Conservation (phyloP, 345 rosid species). For the Rhodamnia rubescens region DNA sequence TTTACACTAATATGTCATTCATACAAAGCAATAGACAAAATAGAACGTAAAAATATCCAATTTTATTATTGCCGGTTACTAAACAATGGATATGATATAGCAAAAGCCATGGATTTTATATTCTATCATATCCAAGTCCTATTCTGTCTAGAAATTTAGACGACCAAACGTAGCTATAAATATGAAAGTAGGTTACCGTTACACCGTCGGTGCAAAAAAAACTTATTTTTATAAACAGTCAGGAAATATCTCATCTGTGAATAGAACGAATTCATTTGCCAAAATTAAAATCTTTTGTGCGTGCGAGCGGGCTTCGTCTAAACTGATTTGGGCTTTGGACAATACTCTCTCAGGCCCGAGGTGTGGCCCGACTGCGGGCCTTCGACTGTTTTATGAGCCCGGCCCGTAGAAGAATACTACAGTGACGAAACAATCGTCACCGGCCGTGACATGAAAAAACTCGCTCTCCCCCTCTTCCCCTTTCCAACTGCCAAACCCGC, state of each 20-base stretch:
- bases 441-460: neutral
- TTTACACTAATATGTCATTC: no score
- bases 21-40: no score
- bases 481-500: conserved; percentile 2
- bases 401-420: neutral
- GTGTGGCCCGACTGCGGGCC: neutral
- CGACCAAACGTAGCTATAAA: no score
- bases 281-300: neutral
- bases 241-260: neutral
- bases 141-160: no score
- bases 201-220: neutral
- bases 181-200: neutral
- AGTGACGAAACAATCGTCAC: neutral
- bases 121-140: no score
- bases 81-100: no score
- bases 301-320: neutral
- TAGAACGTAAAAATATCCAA: no score
- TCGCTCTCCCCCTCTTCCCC: neutral
- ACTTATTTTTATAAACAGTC: accelerated
- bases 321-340: neutral
- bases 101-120: no score
- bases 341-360: neutral
- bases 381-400: neutral
- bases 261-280: neutral
- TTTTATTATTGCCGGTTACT: no score